Evolutionary conservation across 148 eudicot genomes (phyloP).

Genomic region (Spergularia bocconei): DNA sequence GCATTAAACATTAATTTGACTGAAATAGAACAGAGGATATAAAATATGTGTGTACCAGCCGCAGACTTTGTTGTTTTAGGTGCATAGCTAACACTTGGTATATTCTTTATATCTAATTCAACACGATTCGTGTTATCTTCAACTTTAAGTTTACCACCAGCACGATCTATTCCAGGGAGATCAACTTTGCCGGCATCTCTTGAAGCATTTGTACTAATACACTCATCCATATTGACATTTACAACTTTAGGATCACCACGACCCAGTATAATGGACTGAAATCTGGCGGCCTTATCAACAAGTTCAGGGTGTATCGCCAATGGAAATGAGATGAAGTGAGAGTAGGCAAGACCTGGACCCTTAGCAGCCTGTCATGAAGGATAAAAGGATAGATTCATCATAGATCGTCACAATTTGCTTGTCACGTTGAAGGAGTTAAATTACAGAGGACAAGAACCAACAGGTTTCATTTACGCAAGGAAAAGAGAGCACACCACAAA

Average conservation of each 20-base stretch:
- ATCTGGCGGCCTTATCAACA: slow-evolving; percentile 68
- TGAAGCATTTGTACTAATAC: slow-evolving; percentile 35
- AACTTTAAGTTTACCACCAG: slow-evolving; percentile 39
- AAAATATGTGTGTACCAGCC: slow-evolving; percentile 42
- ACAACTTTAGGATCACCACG: slow-evolving; percentile 25
- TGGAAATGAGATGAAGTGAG: slow-evolving; percentile 93
- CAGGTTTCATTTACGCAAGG: neutral
- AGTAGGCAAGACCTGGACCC: slow-evolving; percentile 59
- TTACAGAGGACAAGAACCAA: neutral
- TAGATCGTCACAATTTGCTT: neutral
- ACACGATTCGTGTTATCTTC: slow-evolving; percentile 34
- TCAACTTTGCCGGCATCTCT: slow-evolving; percentile 36
- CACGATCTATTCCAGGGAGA: slow-evolving; percentile 24
- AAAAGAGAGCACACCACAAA: no score
- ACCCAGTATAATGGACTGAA: slow-evolving; percentile 66
- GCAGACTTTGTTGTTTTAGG: slow-evolving; percentile 40
- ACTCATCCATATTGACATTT: slow-evolving; percentile 33
- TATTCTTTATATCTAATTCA: slow-evolving; percentile 37
- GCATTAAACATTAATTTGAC: neutral
- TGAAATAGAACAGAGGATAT: neutral
- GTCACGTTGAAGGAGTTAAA: slow-evolving; percentile 11
- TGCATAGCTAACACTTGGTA: slow-evolving; percentile 55
- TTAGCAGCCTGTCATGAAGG: slow-evolving; percentile 56
- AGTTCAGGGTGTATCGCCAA: slow-evolving; percentile 77
- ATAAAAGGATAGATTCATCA: slow-evolving; percentile 13